Evolutionary conservation across 2,329 filamentous ascomycete genomes (phyloP).

Genomic region (Nigrospora osmanthi): DNA sequence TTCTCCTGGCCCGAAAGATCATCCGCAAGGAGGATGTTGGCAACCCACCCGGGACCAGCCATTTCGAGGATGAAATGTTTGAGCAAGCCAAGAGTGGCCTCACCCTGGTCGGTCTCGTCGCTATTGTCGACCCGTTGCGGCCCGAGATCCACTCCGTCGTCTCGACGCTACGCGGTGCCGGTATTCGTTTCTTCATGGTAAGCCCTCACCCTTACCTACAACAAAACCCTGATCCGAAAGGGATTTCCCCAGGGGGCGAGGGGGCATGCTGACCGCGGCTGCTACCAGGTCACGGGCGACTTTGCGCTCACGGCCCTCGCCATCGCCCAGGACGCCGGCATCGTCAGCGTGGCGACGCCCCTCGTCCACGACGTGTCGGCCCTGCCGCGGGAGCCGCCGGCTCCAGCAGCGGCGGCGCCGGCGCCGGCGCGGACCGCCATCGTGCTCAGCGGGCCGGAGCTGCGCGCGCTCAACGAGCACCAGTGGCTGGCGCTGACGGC

Average conservation of each 20-base stretch:
- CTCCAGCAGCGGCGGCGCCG: slow-evolving; percentile 43
- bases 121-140: slow-evolving; percentile 71
- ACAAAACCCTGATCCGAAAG: no score
- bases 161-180: slow-evolving; percentile 57
- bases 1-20: slow-evolving; percentile 31
- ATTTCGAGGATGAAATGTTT: slow-evolving; percentile 1
- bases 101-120: slow-evolving; percentile 65
- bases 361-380: neutral
- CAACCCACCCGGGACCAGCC: neutral
- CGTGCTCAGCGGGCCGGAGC: slow-evolving; percentile 57
- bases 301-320: slow-evolving; percentile 68
- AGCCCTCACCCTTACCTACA: slow-evolving; percentile 1
- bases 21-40: neutral
- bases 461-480: slow-evolving; percentile 55
- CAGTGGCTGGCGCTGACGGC: slow-evolving; percentile 60
- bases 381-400: slow-evolving; percentile 26
- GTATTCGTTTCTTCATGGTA: slow-evolving; percentile 73
- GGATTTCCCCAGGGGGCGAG: no score
- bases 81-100: slow-evolving; percentile 50
- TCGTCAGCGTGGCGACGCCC: slow-evolving; percentile 48
- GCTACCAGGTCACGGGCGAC: slow-evolving; percentile 58
- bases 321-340: slow-evolving; percentile 65
- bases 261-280: neutral
- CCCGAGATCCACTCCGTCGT: slow-evolving; percentile 64
- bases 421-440: slow-evolving; percentile 30